Conservation (phyloP, 805 yeast species). For the Helenozyma baotianmanensis region DNA sequence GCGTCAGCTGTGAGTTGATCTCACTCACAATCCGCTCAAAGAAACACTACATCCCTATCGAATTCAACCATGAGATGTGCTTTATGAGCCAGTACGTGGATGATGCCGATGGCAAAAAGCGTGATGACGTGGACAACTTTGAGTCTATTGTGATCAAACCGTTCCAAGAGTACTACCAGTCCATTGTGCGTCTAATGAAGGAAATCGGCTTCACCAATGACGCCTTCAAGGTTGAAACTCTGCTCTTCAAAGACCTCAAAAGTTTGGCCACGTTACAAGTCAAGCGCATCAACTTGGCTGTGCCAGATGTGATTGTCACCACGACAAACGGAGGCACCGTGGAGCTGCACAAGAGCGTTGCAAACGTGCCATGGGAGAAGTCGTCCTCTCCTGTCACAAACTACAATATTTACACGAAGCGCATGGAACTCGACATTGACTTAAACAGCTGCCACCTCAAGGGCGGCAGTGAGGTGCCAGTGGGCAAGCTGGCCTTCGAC, state of each 20-base stretch:
- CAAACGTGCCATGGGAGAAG: conserved; percentile 28
- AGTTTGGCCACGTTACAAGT: conserved; percentile 29
- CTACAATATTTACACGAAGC: conserved; percentile 23
- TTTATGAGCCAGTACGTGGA: conserved; percentile 29
- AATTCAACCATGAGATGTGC: conserved; percentile 37
- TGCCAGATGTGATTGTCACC: conserved; percentile 17
- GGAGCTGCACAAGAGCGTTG: conserved; percentile 20
- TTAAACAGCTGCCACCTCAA: conserved; percentile 27
- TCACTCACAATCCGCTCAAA: conserved; percentile 31
- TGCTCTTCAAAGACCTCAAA: conserved; percentile 33
- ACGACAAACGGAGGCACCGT: conserved; percentile 10
- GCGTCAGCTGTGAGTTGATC: conserved; percentile 30
- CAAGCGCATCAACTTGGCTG: conserved; percentile 29
- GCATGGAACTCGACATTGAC: conserved; percentile 25
- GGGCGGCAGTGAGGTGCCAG: conserved; percentile 13
- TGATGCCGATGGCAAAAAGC: conserved; percentile 19
- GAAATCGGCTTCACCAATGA: conserved; percentile 30
- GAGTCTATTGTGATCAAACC: conserved; percentile 30
- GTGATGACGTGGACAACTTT: conserved; percentile 22
- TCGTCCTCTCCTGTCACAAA: conserved; percentile 7
- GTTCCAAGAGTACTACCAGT: conserved; percentile 23
- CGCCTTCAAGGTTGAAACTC: conserved; percentile 29
- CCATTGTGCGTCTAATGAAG: conserved; percentile 25
- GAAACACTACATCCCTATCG: conserved; percentile 36
- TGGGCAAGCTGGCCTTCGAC: conserved; percentile 20